Evolutionary conservation across 176 grass and related monocot genomes (phyloP).

Genomic region (Thinopyrum elongatum): DNA sequence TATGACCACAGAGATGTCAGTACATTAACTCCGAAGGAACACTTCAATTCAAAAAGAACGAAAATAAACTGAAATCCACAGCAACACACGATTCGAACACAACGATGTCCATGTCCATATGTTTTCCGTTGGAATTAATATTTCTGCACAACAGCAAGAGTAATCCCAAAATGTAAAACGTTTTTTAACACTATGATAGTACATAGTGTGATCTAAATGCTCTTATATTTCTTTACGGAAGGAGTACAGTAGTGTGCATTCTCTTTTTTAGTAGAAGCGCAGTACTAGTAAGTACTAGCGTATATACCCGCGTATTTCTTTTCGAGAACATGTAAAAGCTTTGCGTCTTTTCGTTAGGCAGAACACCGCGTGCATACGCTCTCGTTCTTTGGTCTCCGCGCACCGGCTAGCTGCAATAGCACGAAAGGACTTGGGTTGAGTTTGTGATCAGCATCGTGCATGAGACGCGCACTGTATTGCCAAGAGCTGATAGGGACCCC

Average conservation of each 20-base stretch:
- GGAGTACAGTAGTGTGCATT: too few relatives aligned
- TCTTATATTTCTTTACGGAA: too few relatives aligned
- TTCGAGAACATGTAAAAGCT: background rate
- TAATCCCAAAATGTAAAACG: too few relatives aligned
- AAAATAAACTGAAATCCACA: background rate
- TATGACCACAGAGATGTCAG: background rate
- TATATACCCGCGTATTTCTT: background rate
- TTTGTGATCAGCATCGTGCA: slow-evolving; percentile 33
- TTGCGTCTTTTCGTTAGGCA: background rate
- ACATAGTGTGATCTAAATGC: too few relatives aligned
- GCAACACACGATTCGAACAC: background rate
- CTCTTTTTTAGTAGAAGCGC: too few relatives aligned
- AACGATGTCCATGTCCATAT: background rate
- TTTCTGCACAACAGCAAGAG: background rate
- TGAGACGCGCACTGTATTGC: slow-evolving; percentile 12
- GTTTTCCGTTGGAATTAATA: background rate
- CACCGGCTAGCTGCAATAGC: background rate
- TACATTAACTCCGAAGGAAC: background rate
- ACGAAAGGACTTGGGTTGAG: slow-evolving; percentile 27
- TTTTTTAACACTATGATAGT: too few relatives aligned
- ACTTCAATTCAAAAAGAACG: background rate
- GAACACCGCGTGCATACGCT: background rate
- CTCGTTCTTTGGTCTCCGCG: background rate
- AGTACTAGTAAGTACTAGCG: background rate
- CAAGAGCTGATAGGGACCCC: slow-evolving; percentile 23